Evolutionary conservation across 2,329 filamentous ascomycete genomes (phyloP).

Genomic region (Aureobasidium sp.): DNA sequence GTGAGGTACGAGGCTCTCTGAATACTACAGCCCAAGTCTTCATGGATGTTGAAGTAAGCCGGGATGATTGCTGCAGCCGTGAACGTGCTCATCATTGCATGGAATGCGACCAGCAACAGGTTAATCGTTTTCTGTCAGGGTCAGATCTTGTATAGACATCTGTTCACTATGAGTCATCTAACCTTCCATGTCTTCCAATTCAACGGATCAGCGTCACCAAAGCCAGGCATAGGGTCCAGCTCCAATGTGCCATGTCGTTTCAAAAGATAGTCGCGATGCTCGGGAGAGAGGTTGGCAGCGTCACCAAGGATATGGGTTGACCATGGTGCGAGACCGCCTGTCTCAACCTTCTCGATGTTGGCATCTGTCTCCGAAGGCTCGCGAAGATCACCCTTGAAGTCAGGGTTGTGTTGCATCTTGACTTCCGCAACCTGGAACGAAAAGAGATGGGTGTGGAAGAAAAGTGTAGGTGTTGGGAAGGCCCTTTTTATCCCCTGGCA

Average conservation of each 20-base stretch:
- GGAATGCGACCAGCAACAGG: constrained; percentile 44
- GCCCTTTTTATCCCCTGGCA: constrained; percentile 1
- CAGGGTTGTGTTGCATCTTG: neutral
- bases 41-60: constrained; percentile 46
- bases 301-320: constrained; percentile 16
- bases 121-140: constrained; percentile 43
- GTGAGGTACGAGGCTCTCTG: constrained; percentile 47
- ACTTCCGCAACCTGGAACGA: neutral
- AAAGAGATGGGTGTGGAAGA: neutral
- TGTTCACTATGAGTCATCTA: neutral
- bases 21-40: constrained; percentile 43
- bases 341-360: constrained; percentile 7
- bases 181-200: constrained; percentile 49
- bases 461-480: neutral
- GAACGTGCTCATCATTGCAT: constrained; percentile 49
- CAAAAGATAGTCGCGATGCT: constrained; percentile 46
- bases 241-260: constrained; percentile 48
- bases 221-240: constrained; percentile 47
- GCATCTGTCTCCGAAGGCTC: constrained; percentile 1
- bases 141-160: neutral
- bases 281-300: constrained; percentile 32
- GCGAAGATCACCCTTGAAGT: neutral
- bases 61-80: constrained; percentile 47
- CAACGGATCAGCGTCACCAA: constrained; percentile 47
- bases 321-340: constrained; percentile 1